Percentiles rank a stretch among this genome's conserved stretches.
Evolutionary conservation across 495 filamentous ascomycete species (phyloP).

Genomic region (Talaromyces nanjingensis): DNA sequence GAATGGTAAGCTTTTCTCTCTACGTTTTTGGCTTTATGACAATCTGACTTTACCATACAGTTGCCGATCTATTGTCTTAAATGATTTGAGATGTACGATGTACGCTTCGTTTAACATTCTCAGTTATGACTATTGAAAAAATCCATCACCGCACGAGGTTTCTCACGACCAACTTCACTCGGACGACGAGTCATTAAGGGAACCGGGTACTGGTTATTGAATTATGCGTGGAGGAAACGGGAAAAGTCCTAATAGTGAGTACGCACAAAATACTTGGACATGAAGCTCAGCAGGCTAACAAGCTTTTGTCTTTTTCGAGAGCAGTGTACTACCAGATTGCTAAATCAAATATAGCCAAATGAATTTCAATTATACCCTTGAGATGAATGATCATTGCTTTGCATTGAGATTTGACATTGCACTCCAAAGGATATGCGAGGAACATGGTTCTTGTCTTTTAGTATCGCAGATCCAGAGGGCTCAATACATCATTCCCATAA

Average conservation of each 20-base stretch:
- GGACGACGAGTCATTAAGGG: conserved; percentile 11
- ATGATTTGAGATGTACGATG: not conserved
- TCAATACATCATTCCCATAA: not conserved
- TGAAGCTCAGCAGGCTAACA: not conserved
- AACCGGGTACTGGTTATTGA: conserved; percentile 10
- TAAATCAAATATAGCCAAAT: not conserved
- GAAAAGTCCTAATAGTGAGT: conserved; percentile 12
- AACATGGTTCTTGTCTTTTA: not conserved
- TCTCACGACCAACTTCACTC: not conserved
- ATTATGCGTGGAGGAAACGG: conserved; percentile 33
- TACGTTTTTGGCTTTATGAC: not conserved
- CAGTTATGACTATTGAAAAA: not conserved
- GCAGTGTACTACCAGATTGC: conserved; percentile 1
- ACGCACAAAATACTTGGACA: not conserved
- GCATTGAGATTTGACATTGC: not conserved
- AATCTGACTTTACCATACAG: conserved; percentile 18
- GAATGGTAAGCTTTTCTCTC: conserved; percentile 51
- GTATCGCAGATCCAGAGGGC: not conserved
- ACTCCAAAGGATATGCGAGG: not conserved
- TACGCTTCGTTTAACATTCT: not conserved
- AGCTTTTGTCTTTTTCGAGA: conserved; percentile 16
- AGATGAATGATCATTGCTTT: not conserved
- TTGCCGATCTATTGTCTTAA: conserved; percentile 42
- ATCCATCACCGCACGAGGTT: not conserved
- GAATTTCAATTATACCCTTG: not conserved